Evolutionary conservation across 495 filamentous ascomycete species (phyloP).

Genomic region (Hyaloscypha variabilis): DNA sequence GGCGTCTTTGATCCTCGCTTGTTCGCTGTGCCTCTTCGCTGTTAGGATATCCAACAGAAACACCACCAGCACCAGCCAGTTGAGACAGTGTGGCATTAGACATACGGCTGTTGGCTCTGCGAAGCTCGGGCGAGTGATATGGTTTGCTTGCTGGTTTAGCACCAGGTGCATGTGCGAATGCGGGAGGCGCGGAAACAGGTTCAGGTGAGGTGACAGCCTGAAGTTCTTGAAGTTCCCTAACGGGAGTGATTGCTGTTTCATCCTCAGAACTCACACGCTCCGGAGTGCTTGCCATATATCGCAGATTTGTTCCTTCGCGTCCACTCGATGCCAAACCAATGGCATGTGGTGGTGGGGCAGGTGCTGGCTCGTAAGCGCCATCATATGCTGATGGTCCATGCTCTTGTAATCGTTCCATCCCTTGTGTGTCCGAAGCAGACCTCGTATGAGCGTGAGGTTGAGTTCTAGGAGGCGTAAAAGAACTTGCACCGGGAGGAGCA

Average conservation of each 20-base stretch:
- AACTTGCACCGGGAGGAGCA: constrained; percentile 39
- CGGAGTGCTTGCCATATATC: constrained; percentile 38
- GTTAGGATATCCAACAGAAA: constrained; percentile 38
- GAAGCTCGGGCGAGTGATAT: constrained; percentile 71
- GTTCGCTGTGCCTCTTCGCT: constrained; percentile 36
- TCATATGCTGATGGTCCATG: constrained; percentile 29
- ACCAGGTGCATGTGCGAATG: constrained; percentile 71
- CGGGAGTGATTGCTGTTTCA: constrained; percentile 42
- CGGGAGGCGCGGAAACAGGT: constrained; percentile 75
- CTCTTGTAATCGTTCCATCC: constrained; percentile 46
- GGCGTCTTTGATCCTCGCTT: constrained; percentile 36
- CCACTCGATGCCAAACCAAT: constrained; percentile 21
- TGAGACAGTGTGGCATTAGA: constrained; percentile 80
- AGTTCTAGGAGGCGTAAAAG: constrained; percentile 10
- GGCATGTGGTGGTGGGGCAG: constrained; percentile 34
- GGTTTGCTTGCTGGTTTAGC: constrained; percentile 68
- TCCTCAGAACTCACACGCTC: constrained; percentile 64
- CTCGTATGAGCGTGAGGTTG: constrained; percentile 21
- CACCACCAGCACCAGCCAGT: constrained; percentile 64
- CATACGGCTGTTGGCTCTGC: constrained; percentile 76
- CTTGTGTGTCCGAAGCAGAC: constrained; percentile 39
- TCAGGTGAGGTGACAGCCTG: constrained; percentile 63
- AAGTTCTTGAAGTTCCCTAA: constrained; percentile 53
- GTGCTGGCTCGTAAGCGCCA: constrained; percentile 41
- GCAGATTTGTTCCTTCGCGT: constrained; percentile 15